These are phyloP conservation scores for Coemansia aciculifera DNA, from an alignment of 192 early-diverging fungal species.

Conservation along the genomic window DNA sequence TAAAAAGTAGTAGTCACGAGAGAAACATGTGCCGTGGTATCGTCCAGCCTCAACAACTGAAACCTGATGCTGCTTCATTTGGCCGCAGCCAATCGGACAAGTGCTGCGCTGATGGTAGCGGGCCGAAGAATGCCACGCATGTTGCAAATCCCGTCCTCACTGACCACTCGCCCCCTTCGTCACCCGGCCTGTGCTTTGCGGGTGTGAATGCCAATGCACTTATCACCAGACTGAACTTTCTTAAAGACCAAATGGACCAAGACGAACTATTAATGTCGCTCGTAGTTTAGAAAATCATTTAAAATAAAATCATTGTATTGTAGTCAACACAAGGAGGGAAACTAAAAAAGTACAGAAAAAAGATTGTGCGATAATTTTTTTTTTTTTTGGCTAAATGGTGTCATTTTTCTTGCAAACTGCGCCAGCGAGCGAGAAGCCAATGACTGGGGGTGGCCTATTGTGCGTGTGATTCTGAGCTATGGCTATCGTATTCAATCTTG, in stretches of 20 bases:
- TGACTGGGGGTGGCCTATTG: background rate
- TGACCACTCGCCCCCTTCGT: conserved; percentile 17
- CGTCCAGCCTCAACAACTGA: background rate
- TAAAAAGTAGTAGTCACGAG: conserved; percentile 3
- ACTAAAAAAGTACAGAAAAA: background rate
- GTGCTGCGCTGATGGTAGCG: background rate
- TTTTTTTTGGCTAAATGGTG: background rate
- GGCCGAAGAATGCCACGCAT: conserved; percentile 4
- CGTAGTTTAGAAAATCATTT: background rate
- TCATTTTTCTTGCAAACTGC: background rate
- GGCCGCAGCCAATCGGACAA: conserved; percentile 11
- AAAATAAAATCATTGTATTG: background rate
- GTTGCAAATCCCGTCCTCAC: background rate
- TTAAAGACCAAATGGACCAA: conserved; percentile 51
- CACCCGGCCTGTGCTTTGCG: conserved; percentile 15
- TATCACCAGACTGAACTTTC: conserved; percentile 41
- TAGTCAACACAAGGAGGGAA: background rate
- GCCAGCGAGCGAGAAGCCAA: too few relatives aligned
- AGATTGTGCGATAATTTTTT: background rate
- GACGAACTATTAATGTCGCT: conserved; percentile 25
- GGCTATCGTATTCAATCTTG: background rate
- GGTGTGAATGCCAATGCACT: conserved; percentile 51
- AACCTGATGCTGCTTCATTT: background rate
- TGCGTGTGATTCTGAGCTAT: background rate
- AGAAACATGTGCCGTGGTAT: background rate